Base-by-base conservation (phyloP, 345 rosid species). In the Salix caprea region DNA sequence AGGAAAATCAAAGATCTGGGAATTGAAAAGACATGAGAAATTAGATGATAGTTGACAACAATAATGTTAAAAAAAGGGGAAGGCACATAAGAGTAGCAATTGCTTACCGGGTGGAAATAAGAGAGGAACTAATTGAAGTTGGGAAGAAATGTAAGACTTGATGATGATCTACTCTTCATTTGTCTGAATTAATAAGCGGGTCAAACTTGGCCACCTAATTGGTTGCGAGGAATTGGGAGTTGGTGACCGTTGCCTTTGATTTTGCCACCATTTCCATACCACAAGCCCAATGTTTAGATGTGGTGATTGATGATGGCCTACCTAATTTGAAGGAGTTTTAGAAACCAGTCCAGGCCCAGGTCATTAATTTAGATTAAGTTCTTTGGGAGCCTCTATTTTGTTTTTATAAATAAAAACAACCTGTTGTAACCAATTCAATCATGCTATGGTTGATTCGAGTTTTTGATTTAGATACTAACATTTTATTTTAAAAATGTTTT, bases 1-100 rank as follows among this genome's bases (percentile, higher is more conserved):
- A 50, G 72, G n/a, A 30, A 68, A 54, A 81, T 74, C 50, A 48
- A 65, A 68, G 85, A 83, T 80, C 77, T 82, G 86, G 70, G 78
- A 37, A 13, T 18, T 34, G 79, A 3, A 74, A 71, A 30, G 46
- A 46, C 4, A 16, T 46, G 21, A 68, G 28, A 30, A 12, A 77
- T 30, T 40, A 5, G 64, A 10, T 21, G 72, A 37, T 7, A 42
- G 72, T 68, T 65, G 44, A 64, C 65, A 39, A 30, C 23, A 14
- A 74, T 54, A 37, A 65, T 24, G 37, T 14, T 65, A 34, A n/a
- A 52, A 54, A 14, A 34, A 44, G 19, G 32, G 61, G 54, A 26
- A 71, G 37, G 58, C 30, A 56, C 39, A 19, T 16, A 3, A 4
- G 40, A 1, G 68, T 14, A 19, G 19, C 18, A 15, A 14, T 67